Conservation (phyloP, 352 stramenopile species). For the Phytopythium montanum region DNA sequence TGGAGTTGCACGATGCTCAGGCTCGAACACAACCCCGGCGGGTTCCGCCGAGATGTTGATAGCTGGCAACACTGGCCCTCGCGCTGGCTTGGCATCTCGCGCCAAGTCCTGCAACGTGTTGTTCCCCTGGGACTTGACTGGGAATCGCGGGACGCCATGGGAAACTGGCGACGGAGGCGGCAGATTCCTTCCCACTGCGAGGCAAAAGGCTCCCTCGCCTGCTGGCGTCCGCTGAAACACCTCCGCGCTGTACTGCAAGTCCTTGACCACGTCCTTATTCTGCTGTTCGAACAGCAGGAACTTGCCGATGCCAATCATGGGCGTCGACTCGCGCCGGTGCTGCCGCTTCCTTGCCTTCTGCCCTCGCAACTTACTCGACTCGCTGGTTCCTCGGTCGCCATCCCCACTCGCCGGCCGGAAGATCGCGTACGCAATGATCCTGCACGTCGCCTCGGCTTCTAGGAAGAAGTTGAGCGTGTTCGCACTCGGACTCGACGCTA, state of each 20-base stretch:
- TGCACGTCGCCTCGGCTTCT: constrained; percentile 76
- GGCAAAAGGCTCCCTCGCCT: constrained; percentile 73
- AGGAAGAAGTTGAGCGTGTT: constrained; percentile 83
- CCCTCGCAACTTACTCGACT: constrained; percentile 29
- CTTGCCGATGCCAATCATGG: constrained; percentile 69
- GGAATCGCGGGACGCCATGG: constrained; percentile 6
- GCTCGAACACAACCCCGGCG: neutral
- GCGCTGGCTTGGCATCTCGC: constrained; percentile 3
- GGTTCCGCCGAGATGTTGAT: constrained; percentile 6
- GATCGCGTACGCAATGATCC: constrained; percentile 74
- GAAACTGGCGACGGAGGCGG: constrained; percentile 35
- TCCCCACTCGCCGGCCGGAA: constrained; percentile 48
- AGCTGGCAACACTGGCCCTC: neutral
- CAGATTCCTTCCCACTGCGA: constrained; percentile 53
- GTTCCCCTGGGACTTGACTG: neutral
- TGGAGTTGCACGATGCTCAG: neutral
- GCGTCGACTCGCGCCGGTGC: constrained; percentile 62
- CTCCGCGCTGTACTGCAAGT: constrained; percentile 86
- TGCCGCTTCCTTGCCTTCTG: constrained; percentile 74
- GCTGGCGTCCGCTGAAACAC: constrained; percentile 67
- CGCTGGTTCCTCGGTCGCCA: constrained; percentile 14
- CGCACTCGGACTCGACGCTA: constrained; percentile 18
- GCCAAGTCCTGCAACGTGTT: neutral
- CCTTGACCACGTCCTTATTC: constrained; percentile 90
- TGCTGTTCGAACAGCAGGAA: constrained; percentile 87